A percentile compares a stretch with the other conserved stretches of the same genome.
Conservation (phyloP, 345 rosid species). For the Eucalyptus cloeziana region DNA sequence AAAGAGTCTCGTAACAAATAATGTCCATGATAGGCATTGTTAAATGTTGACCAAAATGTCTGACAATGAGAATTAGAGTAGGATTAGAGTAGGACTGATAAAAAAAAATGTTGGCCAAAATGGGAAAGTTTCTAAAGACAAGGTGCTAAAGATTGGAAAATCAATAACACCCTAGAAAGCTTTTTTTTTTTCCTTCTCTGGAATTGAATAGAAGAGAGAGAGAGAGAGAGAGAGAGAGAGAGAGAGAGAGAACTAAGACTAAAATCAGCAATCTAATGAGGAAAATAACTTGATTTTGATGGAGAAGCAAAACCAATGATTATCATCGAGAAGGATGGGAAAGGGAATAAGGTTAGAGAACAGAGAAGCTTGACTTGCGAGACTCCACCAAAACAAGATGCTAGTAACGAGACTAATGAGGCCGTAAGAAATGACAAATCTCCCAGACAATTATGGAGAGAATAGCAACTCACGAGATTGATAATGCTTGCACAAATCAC, state of each 20-base stretch:
- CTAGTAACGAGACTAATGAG: background rate
- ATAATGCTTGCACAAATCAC: background rate
- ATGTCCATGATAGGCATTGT: background rate
- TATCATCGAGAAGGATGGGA: background rate
- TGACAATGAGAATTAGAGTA: too few relatives aligned
- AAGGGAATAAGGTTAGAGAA: background rate
- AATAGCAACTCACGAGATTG: background rate
- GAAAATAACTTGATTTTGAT: background rate
- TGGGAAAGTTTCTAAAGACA: background rate
- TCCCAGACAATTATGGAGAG: background rate
- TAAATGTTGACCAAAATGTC: background rate
- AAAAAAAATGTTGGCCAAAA: background rate
- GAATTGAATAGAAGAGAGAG: background rate
- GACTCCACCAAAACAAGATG: background rate
- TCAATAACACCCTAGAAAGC: background rate
- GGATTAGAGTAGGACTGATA: rapidly evolving
- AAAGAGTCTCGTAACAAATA: background rate
- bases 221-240: background rate
- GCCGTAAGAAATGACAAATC: background rate
- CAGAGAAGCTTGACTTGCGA: background rate
- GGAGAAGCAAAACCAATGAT: background rate
- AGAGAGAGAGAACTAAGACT: background rate
- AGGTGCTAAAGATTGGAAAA: background rate
- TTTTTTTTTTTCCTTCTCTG: background rate
- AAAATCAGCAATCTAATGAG: background rate